Base-by-base conservation (phyloP, 352 stramenopile genomes). In the Phytophthora crassamura region DNA sequence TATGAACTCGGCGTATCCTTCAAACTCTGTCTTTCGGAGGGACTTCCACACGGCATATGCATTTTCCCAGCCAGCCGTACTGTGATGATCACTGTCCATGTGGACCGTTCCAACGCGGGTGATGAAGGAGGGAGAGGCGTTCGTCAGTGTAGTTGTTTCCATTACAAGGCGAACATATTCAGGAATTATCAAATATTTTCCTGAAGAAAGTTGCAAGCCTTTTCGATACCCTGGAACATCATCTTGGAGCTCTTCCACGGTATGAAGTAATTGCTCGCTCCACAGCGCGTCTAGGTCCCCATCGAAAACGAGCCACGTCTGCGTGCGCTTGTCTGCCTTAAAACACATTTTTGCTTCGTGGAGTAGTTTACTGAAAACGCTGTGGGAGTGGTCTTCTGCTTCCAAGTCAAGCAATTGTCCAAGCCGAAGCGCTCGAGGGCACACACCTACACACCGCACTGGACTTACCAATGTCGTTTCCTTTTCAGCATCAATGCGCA, bases 301-400 rank as follows among this genome's bases (percentile, higher is more conserved):
- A 55, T 94, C 86, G 14, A 94, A 60, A 5, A 91, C 54, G 6
- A 93, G 55, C 84, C 86, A 94, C 15, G 83, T 88, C 7, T 80
- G 60, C 6, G 64, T 56, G 8, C 55, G 25, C 14, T 53, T 50
- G 18, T 69, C 58, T 9, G 14, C 14, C 34, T 59, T 62, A 32
- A 61, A 51, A 10, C 18, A 45, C 6, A n/a, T 18, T 49, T 90
- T 90, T 18, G 81, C 73, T 18, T 88, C 84, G 15, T 72, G 72
- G 11, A 84, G 33, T 22, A 89, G 12, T 2, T 78, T 78, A 3
- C 38, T 45, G 0, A 90, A 48, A n/a, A 90, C 45, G 9, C 70
- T 77, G 11, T 73, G 66, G 0, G 58, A 60, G 35, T 72, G 51
- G 5, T 67, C 38, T 9, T 70, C 51, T 1, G 36, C n/a, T n/a